phyloP scores from a whole-genome alignment of 1,284 basidiomycete genomes.

The Coniferiporia weirii region DNA sequence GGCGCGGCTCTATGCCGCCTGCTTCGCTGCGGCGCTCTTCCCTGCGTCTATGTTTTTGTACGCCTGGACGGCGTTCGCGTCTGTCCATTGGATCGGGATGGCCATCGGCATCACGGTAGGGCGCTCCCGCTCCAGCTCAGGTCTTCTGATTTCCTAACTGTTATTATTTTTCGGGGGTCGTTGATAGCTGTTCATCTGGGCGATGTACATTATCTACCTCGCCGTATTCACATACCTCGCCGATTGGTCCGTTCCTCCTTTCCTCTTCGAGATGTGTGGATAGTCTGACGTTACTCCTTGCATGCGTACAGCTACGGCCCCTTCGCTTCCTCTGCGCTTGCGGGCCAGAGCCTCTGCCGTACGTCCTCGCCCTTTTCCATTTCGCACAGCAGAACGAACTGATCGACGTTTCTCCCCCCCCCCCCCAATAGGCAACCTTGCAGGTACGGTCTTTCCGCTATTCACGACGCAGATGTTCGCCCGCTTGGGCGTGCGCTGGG shows the following conservation, averaged over 20 bases:
- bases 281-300: neutral
- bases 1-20: constrained; percentile 66
- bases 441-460: constrained; percentile 56
- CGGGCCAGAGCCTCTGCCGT: constrained; percentile 71
- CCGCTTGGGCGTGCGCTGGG: constrained; percentile 61
- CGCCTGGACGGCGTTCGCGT: constrained; percentile 52
- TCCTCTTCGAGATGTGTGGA: neutral
- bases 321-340: constrained; percentile 75
- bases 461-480: constrained; percentile 62
- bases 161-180: neutral
- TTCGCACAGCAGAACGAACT: neutral
- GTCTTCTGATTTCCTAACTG: neutral
- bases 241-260: constrained; percentile 48
- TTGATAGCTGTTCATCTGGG: constrained; percentile 47
- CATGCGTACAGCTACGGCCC: constrained; percentile 49
- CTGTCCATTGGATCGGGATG: constrained; percentile 53
- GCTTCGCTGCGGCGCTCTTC: constrained; percentile 57
- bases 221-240: constrained; percentile 68
- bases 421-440: constrained; percentile 45
- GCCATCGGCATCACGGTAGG: constrained; percentile 47
- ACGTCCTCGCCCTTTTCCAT: constrained; percentile 23
- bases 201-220: constrained; percentile 56
- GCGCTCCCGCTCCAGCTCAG: constrained; percentile 18
- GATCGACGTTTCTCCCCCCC: neutral
- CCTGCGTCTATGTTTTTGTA: constrained; percentile 64